Evolutionary conservation across 345 rosid genomes (phyloP).

Genomic region (Populus nigra): DNA sequence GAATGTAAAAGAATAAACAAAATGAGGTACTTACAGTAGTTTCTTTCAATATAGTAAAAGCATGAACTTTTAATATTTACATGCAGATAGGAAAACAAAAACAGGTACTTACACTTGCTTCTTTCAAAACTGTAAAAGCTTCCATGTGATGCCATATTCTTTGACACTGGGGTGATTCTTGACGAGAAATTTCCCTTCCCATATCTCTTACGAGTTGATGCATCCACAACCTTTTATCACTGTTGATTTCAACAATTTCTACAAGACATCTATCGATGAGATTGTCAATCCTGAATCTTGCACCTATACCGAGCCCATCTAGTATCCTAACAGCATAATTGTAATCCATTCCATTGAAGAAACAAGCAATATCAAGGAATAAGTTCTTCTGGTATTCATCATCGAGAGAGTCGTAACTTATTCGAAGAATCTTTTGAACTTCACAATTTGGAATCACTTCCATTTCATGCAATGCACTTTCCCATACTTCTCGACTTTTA

Average conservation of each 20-base stretch:
- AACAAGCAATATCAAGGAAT: slow-evolving; percentile 1
- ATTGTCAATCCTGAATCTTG: neutral
- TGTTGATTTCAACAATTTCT: neutral
- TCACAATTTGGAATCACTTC: neutral
- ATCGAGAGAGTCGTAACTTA: neutral
- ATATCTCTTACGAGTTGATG: neutral
- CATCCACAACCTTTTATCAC: neutral
- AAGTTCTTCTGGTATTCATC: neutral
- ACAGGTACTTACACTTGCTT: neutral
- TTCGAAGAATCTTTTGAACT: neutral
- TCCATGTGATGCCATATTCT: neutral
- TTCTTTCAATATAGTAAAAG: neutral
- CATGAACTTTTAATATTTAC: no score
- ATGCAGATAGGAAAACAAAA: neutral
- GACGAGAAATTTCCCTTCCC: neutral
- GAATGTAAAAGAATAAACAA: neutral
- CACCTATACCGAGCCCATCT: neutral
- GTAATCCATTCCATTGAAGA: neutral
- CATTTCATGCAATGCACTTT: slow-evolving; percentile 10
- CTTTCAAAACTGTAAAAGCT: neutral
- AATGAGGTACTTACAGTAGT: neutral
- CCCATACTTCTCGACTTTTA: slow-evolving; percentile 4
- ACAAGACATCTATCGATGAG: neutral
- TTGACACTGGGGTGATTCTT: neutral
- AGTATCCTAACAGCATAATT: neutral